phyloP scores from a whole-genome alignment of 2,329 filamentous ascomycete genomes.

The Pseudocercospora fijiensis region DNA sequence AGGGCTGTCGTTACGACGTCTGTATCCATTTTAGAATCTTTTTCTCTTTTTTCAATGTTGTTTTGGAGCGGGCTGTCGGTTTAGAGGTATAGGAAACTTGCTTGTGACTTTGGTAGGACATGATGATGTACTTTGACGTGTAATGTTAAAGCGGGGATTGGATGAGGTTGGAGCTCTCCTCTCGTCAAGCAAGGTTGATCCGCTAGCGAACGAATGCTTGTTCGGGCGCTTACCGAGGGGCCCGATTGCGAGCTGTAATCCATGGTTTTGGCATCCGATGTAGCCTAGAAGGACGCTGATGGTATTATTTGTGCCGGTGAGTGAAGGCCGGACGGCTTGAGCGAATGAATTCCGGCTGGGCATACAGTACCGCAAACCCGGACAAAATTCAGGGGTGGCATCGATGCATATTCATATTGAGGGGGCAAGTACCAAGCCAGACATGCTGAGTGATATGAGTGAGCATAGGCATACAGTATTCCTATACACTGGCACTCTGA shows the following conservation, averaged over 20 bases:
- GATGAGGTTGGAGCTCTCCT: slow-evolving; percentile 1
- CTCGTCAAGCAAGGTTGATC: not conserved
- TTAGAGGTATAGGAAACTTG: not conserved
- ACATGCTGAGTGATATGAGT: not conserved
- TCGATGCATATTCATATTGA: not conserved
- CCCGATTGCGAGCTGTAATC: not conserved
- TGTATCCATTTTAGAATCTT: not conserved
- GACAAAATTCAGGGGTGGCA: not conserved
- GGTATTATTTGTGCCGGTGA: not conserved
- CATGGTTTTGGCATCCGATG: not conserved
- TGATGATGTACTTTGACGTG: not conserved
- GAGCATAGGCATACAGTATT: not conserved
- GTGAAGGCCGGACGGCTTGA: not conserved
- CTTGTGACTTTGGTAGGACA: not conserved
- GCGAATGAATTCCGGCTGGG: not conserved
- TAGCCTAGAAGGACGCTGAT: not conserved
- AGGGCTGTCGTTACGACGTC: slow-evolving; percentile 1
- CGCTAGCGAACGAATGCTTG: not conserved
- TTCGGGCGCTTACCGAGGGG: not conserved
- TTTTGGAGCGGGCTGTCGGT: not conserved
- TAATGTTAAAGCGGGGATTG: slow-evolving; percentile 2
- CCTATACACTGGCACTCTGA: not conserved
- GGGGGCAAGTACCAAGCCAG: not conserved
- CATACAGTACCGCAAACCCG: not conserved
- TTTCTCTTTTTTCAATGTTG: too few relatives aligned